Percentiles rank a stretch among this genome's conserved stretches.
These are phyloP conservation scores for Euryodendron excelsum DNA, from an alignment of 148 eudicot genomes.

Conservation along the genomic window DNA sequence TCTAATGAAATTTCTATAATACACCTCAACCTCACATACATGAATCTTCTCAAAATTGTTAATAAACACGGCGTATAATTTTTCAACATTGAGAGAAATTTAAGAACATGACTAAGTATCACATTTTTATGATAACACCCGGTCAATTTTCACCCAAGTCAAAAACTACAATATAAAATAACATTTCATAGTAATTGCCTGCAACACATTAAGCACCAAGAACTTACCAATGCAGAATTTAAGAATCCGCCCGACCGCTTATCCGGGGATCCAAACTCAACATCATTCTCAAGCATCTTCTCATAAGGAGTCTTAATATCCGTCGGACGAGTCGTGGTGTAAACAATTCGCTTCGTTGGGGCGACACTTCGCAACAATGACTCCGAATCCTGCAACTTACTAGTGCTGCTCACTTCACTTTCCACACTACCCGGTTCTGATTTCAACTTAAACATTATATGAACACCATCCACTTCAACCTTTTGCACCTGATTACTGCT, in stretches of 20 bases:
- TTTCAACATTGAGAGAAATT: not conserved
- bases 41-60: not conserved
- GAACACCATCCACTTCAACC: constrained; percentile 92
- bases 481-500: constrained; percentile 72
- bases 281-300: constrained; percentile 81
- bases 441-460: constrained; percentile 83
- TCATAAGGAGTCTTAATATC: constrained; percentile 90
- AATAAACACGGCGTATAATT: not conserved
- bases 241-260: constrained; percentile 81
- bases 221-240: constrained; percentile 78
- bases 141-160: not conserved
- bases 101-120: not conserved
- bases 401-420: constrained; percentile 34
- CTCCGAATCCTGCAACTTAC: constrained; percentile 63
- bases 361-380: constrained; percentile 50
- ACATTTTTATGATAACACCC: not conserved
- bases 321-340: constrained; percentile 66
- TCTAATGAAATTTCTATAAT: not conserved
- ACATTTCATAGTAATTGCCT: not conserved
- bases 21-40: not conserved
- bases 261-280: constrained; percentile 92
- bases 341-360: constrained; percentile 68
- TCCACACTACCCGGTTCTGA: constrained; percentile 34
- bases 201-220: constrained; percentile 1
- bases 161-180: not conserved